Evolutionary conservation across 2,329 filamentous ascomycete species (phyloP), one percentile per base, ranked within the genome.

Genomic region (Calonectria leucothoes): DNA sequence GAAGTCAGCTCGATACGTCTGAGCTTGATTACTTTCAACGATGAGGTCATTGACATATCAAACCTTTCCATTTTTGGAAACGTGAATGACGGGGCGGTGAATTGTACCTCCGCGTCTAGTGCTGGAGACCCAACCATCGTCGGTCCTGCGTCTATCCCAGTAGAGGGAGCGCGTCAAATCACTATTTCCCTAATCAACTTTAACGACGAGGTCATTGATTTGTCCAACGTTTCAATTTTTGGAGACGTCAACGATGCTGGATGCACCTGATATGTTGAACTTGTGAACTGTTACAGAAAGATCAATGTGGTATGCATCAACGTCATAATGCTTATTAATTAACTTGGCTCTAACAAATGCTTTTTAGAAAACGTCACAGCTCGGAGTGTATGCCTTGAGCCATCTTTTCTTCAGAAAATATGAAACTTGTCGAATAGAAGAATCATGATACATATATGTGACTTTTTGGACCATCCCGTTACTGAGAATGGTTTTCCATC

Each of bases 41-140:
- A 55, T 23, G 51, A 55, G 51, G 51, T 55, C 2, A 27, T 55
- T 33, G 51, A 55, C 23, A 55, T 55, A 6, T 55, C 51, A 12
- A 31, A 31, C 15, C 27, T 55, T 33, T 55, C 51, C 7, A 55
- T 55, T 31, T 55, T 55, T n/a, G 51, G 51, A 33, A 55, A 55
- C 6, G 51, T 55, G 12, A 55, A 55, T n/a, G 51, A 55, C 20
- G 51, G 51, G 27, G 17, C 27, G 5, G 51, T 55, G 23, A 55
- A 55, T 29, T 55, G 51, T 3, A 55, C 51, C 1, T 15, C 51
- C 20, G 10, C 27, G 2, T 55, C 51, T 11, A n/a, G 11, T n/a
- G 51, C 51, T 1, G 51, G 29, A n/a, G 27, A 55, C 12, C 51
- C 27, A 33, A 55, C 51, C 17, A 55, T 55, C 33, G 51, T 55